Conservation (phyloP, 352 stramenopile genomes). For the Pythium aquatile region DNA sequence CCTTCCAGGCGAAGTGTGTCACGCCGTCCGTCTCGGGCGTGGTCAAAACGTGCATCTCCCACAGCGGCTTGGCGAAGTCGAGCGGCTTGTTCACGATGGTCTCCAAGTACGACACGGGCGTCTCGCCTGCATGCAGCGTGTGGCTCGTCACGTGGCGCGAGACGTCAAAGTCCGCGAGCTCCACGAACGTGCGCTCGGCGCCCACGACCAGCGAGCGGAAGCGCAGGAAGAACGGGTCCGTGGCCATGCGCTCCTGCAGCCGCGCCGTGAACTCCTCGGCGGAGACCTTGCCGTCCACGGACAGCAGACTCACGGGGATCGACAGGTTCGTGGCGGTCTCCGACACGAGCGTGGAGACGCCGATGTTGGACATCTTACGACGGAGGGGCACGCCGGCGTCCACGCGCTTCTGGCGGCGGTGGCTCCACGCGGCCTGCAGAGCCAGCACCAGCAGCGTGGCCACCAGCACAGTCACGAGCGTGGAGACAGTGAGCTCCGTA, state of each 20-base stretch:
- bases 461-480: constrained; percentile 28
- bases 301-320: constrained; percentile 68
- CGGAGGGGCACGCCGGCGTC: constrained; percentile 26
- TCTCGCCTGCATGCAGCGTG: constrained; percentile 50
- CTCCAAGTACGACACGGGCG: constrained; percentile 62
- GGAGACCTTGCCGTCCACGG: constrained; percentile 47
- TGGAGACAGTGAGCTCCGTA: constrained; percentile 21
- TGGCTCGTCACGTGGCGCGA: constrained; percentile 54
- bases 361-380: constrained; percentile 71
- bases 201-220: constrained; percentile 63
- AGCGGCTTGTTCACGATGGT: constrained; percentile 68
- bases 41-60: constrained; percentile 69
- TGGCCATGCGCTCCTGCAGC: constrained; percentile 45
- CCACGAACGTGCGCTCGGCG: constrained; percentile 50
- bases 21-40: constrained; percentile 32
- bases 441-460: constrained; percentile 34
- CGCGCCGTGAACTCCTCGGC: constrained; percentile 45
- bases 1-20: constrained; percentile 63
- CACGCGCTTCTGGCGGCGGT: constrained; percentile 17
- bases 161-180: constrained; percentile 57
- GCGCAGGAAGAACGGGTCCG: constrained; percentile 66
- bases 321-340: constrained; percentile 77
- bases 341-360: constrained; percentile 64
- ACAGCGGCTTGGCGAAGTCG: constrained; percentile 67
- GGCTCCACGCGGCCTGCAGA: constrained; percentile 30